These are phyloP conservation scores for Tuber magnatum DNA, from an alignment of 495 filamentous ascomycete species.

Conservation along the genomic window DNA sequence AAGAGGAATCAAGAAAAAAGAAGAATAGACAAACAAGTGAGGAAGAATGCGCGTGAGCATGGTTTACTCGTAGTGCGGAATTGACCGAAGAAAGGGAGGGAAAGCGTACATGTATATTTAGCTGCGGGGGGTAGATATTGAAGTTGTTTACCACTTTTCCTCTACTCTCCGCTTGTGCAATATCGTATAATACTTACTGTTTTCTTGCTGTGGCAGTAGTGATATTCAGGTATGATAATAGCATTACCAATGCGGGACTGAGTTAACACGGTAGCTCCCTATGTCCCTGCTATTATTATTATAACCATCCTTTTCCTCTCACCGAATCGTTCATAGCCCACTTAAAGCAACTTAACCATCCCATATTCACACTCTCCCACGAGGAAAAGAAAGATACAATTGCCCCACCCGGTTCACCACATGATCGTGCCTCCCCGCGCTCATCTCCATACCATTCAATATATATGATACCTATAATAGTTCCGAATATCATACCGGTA, in stretches of 20 bases:
- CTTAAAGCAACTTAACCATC: neutral
- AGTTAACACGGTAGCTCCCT: neutral
- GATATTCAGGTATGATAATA: neutral
- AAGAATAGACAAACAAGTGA: neutral
- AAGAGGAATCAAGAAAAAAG: neutral
- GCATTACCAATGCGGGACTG: neutral
- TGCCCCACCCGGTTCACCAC: neutral
- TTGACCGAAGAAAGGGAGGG: neutral
- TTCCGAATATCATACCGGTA: neutral
- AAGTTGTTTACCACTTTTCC: neutral
- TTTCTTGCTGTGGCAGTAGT: neutral
- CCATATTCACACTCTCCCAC: neutral
- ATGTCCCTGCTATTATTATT: neutral
- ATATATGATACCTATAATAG: neutral
- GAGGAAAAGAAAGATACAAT: neutral
- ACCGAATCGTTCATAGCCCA: neutral
- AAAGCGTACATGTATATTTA: too few species aligned
- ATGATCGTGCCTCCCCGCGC: neutral
- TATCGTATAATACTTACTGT: neutral
- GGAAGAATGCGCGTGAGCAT: neutral
- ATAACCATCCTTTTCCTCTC: neutral
- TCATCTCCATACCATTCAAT: neutral
- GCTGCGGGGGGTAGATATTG: neutral
- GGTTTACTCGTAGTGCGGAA: neutral
- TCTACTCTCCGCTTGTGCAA: neutral